A percentile compares a stretch with the other conserved stretches of the same genome.
These are phyloP conservation scores for Curvularia lunata DNA, from an alignment of 2,329 filamentous ascomycete species.

Conservation along the genomic window DNA sequence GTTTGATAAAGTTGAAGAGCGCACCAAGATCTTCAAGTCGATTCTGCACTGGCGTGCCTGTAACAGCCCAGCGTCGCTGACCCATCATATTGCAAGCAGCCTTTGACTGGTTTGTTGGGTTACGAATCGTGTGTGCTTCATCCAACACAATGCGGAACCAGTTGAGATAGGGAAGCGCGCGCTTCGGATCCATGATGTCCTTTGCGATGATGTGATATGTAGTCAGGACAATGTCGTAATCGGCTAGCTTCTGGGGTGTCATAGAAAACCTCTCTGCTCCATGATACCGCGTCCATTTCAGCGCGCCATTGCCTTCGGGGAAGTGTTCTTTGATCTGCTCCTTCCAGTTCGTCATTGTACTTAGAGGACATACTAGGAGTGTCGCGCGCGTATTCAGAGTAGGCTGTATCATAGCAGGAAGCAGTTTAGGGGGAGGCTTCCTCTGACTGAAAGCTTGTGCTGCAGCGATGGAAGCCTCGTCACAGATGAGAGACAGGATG, in stretches of 20 bases:
- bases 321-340: conserved; percentile 88
- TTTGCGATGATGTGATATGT: conserved; percentile 89
- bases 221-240: conserved; percentile 85
- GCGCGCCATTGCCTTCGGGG: conserved; percentile 56
- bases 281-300: conserved; percentile 86
- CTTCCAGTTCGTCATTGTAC: conserved; percentile 93
- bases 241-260: conserved; percentile 65
- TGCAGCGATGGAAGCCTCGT: conserved; percentile 62
- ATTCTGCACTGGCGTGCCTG: conserved; percentile 94
- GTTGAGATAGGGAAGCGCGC: conserved; percentile 77
- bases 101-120: conserved; percentile 82
- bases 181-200: conserved; percentile 67
- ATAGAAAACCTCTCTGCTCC: conserved; percentile 74
- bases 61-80: conserved; percentile 92
- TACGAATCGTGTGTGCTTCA: conserved; percentile 93
- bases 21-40: conserved; percentile 84
- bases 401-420: conserved; percentile 26
- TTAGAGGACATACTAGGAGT: conserved; percentile 85
- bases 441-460: conserved; percentile 67
- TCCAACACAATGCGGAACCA: conserved; percentile 96
- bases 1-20: conserved; percentile 80
- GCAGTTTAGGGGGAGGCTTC: conserved; percentile 50
- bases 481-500: conserved; percentile 77
- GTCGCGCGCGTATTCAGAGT: conserved; percentile 76
- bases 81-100: conserved; percentile 81